Evolutionary conservation across 805 yeast species (phyloP).

Genomic region (Pichia thaimueangensis): DNA sequence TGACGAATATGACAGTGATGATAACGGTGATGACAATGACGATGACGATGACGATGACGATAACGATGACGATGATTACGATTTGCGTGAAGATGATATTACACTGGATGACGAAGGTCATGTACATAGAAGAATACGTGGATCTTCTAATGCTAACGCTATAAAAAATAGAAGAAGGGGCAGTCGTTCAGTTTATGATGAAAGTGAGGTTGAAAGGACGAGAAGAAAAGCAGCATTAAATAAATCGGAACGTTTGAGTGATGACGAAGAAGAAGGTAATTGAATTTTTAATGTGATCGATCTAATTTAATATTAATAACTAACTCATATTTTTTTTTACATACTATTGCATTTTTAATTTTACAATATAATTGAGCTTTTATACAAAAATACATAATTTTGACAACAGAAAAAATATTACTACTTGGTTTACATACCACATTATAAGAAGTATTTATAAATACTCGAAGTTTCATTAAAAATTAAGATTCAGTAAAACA

Average conservation of each 20-base stretch:
- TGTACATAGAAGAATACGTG: background rate
- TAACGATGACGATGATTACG: conserved; percentile 16
- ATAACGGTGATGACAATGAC: conserved; percentile 15
- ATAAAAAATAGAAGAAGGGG: background rate
- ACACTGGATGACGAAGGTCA: conserved; percentile 3
- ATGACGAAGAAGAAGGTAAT: conserved; percentile 32
- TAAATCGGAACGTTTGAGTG: conserved; percentile 27
- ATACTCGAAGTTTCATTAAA: too few species aligned
- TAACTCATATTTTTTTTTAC: too few species aligned
- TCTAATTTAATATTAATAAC: too few species aligned
- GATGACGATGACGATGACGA: conserved; percentile 13
- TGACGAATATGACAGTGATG: conserved; percentile 15
- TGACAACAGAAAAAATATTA: too few species aligned
- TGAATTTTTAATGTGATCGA: too few species aligned
- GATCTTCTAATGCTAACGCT: background rate
- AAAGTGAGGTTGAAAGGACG: conserved; percentile 24
- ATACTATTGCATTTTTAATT: too few species aligned
- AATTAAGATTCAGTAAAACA: too few species aligned
- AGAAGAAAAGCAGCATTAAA: conserved; percentile 28
- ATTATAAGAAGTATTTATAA: too few species aligned
- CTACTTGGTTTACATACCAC: too few species aligned
- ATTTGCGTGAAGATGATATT: conserved; percentile 15
- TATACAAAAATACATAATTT: too few species aligned
- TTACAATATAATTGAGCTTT: too few species aligned
- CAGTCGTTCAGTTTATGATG: conserved; percentile 8